A percentile compares a stretch with the other conserved stretches of the same genome.
Conservation (phyloP, 768 basidiomycete genomes). For the Pleurotus cornucopiae region DNA sequence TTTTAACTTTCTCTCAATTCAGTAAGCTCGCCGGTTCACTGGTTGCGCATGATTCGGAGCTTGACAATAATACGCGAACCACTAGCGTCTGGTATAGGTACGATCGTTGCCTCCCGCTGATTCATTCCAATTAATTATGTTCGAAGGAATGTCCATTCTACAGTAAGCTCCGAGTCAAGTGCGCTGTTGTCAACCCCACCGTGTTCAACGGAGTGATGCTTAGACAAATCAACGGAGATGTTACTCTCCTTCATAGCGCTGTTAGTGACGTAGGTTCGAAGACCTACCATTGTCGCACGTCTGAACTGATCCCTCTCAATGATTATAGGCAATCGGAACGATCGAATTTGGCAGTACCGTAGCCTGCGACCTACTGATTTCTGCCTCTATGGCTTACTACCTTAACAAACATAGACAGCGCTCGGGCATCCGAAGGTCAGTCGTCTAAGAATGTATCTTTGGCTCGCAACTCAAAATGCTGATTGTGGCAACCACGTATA, state of each 20-base stretch:
- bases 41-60: no score
- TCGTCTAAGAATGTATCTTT: neutral
- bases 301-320: no score
- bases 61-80: no score
- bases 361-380: conserved; percentile 1
- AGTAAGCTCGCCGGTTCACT: neutral
- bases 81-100: no score
- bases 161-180: neutral
- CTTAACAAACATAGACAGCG: neutral
- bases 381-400: neutral
- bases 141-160: neutral
- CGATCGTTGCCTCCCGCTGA: no score
- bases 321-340: neutral
- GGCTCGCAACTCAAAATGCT: neutral
- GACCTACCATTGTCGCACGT: no score
- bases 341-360: neutral
- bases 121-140: no score
- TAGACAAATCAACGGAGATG: conserved; percentile 2
- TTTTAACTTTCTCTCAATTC: neutral
- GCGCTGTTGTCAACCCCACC: no score
- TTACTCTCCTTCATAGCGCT: neutral
- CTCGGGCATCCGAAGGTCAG: neutral
- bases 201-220: no score
- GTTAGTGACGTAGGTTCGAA: neutral
- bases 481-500: neutral